Evolutionary conservation across 1,139 yeast species (phyloP).

Genomic region (Meyerozyma athensensis): DNA sequence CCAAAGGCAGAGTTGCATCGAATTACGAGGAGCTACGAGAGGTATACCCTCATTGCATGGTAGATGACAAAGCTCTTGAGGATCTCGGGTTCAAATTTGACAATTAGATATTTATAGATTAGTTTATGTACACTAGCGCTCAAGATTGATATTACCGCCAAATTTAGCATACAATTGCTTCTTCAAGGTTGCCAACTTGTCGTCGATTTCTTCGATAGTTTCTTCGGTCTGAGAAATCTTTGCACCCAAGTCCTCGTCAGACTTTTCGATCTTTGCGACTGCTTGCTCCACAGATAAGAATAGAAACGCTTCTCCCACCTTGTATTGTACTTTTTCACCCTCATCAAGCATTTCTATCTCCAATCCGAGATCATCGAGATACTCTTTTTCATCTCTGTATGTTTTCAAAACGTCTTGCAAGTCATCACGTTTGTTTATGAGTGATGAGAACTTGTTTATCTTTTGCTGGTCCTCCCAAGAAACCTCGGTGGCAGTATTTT

Average conservation of each 20-base stretch:
- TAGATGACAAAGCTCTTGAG: too few species aligned
- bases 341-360: constrained; percentile 87
- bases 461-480: constrained; percentile 84
- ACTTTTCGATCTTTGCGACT: constrained; percentile 59
- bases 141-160: constrained; percentile 85
- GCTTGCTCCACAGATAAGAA: constrained; percentile 63
- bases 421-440: constrained; percentile 65
- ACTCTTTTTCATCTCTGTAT: constrained; percentile 71
- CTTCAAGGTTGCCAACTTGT: constrained; percentile 57
- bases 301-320: constrained; percentile 75
- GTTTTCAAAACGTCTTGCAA: constrained; percentile 46
- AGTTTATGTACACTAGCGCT: too few species aligned
- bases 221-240: constrained; percentile 45
- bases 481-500: constrained; percentile 67
- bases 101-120: too few species aligned
- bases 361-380: constrained; percentile 76
- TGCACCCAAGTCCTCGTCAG: constrained; percentile 46
- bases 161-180: constrained; percentile 78
- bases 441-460: constrained; percentile 82
- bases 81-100: too few species aligned
- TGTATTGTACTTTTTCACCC: constrained; percentile 63
- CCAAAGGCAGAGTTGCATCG: constrained; percentile 25
- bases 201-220: constrained; percentile 48
- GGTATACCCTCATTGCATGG: too few species aligned
- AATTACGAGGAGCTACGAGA: constrained; percentile 29